Evolutionary conservation across 441 rosid genomes (phyloP).

Genomic region (Sinapis alba): DNA sequence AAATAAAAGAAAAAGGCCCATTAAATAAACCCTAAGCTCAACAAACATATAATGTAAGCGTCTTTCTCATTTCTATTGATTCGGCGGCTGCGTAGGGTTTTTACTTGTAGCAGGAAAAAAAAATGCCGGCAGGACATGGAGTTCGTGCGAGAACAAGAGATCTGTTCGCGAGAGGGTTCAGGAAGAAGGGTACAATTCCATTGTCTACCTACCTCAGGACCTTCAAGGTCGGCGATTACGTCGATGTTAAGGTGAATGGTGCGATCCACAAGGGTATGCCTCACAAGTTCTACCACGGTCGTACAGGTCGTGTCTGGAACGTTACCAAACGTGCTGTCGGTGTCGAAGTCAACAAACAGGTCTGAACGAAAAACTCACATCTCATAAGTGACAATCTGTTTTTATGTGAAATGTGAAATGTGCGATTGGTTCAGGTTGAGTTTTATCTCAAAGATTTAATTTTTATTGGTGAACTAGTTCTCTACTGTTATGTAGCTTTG

Average conservation of each 20-base stretch:
- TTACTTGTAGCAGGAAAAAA: background rate
- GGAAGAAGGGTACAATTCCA: constrained; percentile 95
- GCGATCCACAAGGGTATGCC: constrained; percentile 99
- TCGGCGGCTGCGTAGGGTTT: constrained; percentile 16
- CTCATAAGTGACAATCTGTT: background rate
- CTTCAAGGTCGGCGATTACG: constrained; percentile 84
- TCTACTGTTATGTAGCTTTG: background rate
- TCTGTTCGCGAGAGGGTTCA: constrained; percentile 76
- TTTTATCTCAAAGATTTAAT: too few relatives aligned
- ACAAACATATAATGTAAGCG: background rate
- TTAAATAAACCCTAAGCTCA: constrained; percentile 15
- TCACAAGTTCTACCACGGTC: constrained; percentile 96
- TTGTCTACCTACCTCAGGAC: constrained; percentile 78
- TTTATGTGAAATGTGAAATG: too few relatives aligned
- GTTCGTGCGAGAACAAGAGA: constrained; percentile 84
- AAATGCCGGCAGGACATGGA: constrained; percentile 93
- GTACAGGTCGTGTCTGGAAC: constrained; percentile 93
- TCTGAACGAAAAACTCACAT: background rate
- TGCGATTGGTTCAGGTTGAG: too few relatives aligned
- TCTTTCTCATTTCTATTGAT: background rate
- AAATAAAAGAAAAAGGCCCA: background rate
- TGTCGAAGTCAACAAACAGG: constrained; percentile 96
- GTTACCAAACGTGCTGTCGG: constrained; percentile 96
- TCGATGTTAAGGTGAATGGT: constrained; percentile 91
- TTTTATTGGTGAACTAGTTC: too few relatives aligned